These are phyloP conservation scores for Mycosphaerella arachidis DNA, from an alignment of 2,329 filamentous ascomycete species.

Conservation along the genomic window DNA sequence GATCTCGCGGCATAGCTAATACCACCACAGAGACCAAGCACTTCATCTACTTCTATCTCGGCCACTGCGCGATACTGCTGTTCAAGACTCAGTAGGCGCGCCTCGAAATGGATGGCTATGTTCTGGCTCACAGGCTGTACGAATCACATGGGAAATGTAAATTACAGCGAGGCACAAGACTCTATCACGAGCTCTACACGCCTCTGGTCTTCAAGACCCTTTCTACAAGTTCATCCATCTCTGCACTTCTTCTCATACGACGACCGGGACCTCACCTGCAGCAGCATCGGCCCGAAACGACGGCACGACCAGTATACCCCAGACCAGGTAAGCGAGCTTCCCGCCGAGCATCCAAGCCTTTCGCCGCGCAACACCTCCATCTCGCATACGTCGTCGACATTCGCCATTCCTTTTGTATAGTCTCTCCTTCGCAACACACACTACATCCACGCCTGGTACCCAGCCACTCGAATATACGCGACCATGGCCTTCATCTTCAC, in stretches of 20 bases:
- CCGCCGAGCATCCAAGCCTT: conserved; percentile 2
- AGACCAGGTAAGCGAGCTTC: conserved; percentile 2
- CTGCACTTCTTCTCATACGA: not conserved
- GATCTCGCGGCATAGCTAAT: conserved; percentile 17
- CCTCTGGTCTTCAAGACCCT: not conserved
- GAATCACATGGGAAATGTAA: not conserved
- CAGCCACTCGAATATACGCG: not conserved
- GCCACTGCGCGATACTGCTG: conserved; percentile 93
- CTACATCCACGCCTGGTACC: not conserved
- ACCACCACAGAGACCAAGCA: conserved; percentile 80
- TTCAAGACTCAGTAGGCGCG: conserved; percentile 88
- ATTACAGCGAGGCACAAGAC: not conserved
- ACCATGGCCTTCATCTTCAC: conserved; percentile 45
- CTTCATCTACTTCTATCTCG: conserved; percentile 99
- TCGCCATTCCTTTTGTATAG: not conserved
- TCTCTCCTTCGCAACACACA: not conserved
- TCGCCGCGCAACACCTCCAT: conserved; percentile 13
- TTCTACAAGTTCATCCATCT: not conserved
- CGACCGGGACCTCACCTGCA: not conserved
- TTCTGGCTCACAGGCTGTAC: not conserved
- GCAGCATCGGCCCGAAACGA: not conserved
- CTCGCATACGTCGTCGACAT: conserved; percentile 3
- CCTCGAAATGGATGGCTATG: not conserved
- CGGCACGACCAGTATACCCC: not conserved
- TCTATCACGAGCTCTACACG: conserved; percentile 1